Base-by-base conservation (phyloP, 148 eudicot species). In the Simmondsia chinensis region DNA sequence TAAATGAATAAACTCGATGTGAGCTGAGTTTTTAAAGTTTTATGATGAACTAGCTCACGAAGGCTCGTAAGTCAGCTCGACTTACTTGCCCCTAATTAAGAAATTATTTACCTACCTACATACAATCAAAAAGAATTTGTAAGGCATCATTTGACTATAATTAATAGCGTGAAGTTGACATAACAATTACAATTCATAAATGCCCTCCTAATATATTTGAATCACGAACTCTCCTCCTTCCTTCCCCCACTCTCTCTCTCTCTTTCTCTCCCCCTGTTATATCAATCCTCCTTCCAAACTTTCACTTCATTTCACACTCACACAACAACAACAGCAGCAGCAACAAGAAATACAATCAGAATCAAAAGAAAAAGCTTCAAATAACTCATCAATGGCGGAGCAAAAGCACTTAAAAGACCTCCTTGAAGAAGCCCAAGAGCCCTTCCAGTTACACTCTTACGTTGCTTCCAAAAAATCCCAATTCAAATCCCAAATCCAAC, bases 351-450 rank as follows among this genome's bases (percentile, higher is more conserved):
- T 9, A 28, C 9, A 5, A 9, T 5, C 31, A 28, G 5, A 28
- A 5, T 5, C 31, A 28, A 5, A 5, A 9, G 48, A 35, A 47
- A 47, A 22, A 47, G 26, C 43, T 48, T 11, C 39, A 5, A 12
- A 24, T 7, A 55, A 48, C 37, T 41, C 20, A 49, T 36, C 9
- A 59, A 48, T 39, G 49, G 73, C 72, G 85, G 57, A 74, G 67
- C 73, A 56, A 47, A 75, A 68, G 47, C 71, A 73, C 47, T 66
- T 91, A 28, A 87, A 74, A 5, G 95, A 85, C 44, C 63, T 89
- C 0, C 59, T 89, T 2, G 51, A 71, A 37, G 85, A 89, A 79
- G 88, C 81, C 35, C 97, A 89, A 49, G 97, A 89, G 38, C 97
- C 97, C 9, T 89, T 89, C 38, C 73, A 66, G 7, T 35, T 88